Evolutionary conservation across 371 early-diverging fungal species (phyloP), one percentile per base, ranked within the genome.

Genomic region (Ordospora pajunii): DNA sequence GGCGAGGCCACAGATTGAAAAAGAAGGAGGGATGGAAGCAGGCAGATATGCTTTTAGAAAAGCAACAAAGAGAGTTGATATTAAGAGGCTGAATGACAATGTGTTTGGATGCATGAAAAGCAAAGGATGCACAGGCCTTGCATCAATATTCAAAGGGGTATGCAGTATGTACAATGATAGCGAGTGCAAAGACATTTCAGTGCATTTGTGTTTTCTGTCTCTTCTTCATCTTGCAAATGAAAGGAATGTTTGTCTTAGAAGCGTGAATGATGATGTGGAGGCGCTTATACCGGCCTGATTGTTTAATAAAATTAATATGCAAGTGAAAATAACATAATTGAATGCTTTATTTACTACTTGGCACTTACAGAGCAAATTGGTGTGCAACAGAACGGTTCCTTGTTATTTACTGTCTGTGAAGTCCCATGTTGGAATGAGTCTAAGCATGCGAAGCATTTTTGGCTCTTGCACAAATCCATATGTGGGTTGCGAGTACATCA

Each of bases 171-270:
- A 81, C 42, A 42, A 50, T 32, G 32, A 11, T 3, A 74, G 66
- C 23, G 82, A 82, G 25, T 32, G 11, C 23, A 79, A 85, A 70
- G 77, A 85, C 49, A 82, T 85, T 40, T 79, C 81, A 45, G 50
- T 77, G 22, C 85, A 83, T 62, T 77, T 81, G 67, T 83, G 82
- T 70, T 48, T 85, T 17, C 78, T 85, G 9, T 76, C 79, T 45
- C 76, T 85, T 27, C 81, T 85, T 17, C 84, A 83, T 64, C 54
- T 85, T 42, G 83, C 84, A 49, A 82, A 81, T 77, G 84, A 83
- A 68, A 85, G 72, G 40, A 78, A 78, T 27, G 19, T 80, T 66
- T 27, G 43, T 5, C 45, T 66, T 7, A 66, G 22, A n/a, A 43
- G 9, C 22, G 45, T 46, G n/a, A 43, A 44, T 42, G 21, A 66